phyloP scores from a whole-genome alignment of 805 yeast species.

The Spathaspora sp. region DNA sequence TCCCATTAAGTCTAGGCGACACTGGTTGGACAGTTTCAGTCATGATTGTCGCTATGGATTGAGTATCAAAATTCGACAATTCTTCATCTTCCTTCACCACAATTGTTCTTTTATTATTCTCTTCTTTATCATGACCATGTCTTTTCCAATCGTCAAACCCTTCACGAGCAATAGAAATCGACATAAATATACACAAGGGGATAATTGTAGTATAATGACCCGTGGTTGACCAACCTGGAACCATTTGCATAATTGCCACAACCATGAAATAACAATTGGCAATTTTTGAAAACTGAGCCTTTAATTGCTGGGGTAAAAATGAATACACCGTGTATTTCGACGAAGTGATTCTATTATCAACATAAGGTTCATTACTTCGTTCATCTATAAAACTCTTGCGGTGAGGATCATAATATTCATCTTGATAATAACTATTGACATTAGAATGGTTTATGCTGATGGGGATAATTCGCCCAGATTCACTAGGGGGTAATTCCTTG shows the following conservation, averaged over 20 bases:
- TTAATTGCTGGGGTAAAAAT: conserved; percentile 82
- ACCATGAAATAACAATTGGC: conserved; percentile 89
- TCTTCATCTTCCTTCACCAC: conserved; percentile 30
- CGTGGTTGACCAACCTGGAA: conserved; percentile 96
- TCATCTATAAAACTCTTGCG: conserved; percentile 57
- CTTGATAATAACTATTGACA: conserved; percentile 26
- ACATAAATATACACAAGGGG: conserved; percentile 80
- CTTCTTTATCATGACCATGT: conserved; percentile 80
- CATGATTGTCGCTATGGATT: conserved; percentile 34
- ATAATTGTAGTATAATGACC: conserved; percentile 93
- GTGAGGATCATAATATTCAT: conserved; percentile 19
- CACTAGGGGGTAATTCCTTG: conserved; percentile 47
- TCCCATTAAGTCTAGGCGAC: background rate
- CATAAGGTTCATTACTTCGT: conserved; percentile 58
- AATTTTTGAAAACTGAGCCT: conserved; percentile 87
- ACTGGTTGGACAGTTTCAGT: conserved; percentile 21
- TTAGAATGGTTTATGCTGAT: conserved; percentile 43
- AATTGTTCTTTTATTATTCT: conserved; percentile 51
- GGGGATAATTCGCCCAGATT: conserved; percentile 76
- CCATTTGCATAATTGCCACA: conserved; percentile 90
- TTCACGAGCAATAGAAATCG: conserved; percentile 87
- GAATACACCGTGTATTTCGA: conserved; percentile 79
- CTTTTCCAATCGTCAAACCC: conserved; percentile 91
- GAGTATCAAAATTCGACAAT: conserved; percentile 29
- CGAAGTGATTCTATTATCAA: conserved; percentile 72